These are phyloP conservation scores for Agaricus blazei DNA, from an alignment of 768 basidiomycete species.

Conservation along the genomic window DNA sequence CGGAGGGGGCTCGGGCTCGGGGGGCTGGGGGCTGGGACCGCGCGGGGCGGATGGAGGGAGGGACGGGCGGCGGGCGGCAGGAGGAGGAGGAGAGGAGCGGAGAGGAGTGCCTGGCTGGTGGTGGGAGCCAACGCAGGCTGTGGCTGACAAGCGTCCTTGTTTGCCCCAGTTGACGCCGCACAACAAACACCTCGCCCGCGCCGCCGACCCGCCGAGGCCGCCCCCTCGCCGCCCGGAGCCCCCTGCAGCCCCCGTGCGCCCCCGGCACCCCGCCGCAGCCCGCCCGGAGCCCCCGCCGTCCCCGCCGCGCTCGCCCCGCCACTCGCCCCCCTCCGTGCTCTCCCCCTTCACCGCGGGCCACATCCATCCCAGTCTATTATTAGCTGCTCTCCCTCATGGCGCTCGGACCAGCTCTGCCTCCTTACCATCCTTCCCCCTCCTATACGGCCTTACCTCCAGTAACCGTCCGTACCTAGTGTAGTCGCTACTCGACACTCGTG, in stretches of 20 bases:
- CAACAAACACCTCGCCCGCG: not conserved
- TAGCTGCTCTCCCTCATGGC: not conserved
- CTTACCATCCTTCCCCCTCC: not conserved
- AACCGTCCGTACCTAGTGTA: too few relatives aligned
- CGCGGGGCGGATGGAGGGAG: constrained; percentile 16
- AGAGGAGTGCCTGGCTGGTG: constrained; percentile 30
- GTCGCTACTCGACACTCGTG: too few relatives aligned
- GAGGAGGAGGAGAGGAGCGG: constrained; percentile 20
- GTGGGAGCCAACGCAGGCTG: constrained; percentile 51
- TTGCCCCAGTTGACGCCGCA: constrained; percentile 35
- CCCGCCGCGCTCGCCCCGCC: too few relatives aligned
- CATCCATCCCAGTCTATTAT: not conserved
- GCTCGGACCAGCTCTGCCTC: constrained; percentile 1
- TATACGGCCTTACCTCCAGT: not conserved
- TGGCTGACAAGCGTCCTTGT: constrained; percentile 42
- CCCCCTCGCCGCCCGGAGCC: not conserved
- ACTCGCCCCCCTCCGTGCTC: not conserved
- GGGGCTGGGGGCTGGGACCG: constrained; percentile 16
- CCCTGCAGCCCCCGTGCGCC: not conserved
- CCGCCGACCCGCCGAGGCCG: not conserved
- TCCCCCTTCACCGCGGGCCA: not conserved
- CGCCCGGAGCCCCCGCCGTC: too few relatives aligned
- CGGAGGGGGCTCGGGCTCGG: constrained; percentile 19
- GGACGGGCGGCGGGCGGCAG: constrained; percentile 15
- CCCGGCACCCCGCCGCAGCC: too few relatives aligned